Base-by-base conservation (phyloP, 2,329 filamentous ascomycete species). In the Colletotrichum sp. region DNA sequence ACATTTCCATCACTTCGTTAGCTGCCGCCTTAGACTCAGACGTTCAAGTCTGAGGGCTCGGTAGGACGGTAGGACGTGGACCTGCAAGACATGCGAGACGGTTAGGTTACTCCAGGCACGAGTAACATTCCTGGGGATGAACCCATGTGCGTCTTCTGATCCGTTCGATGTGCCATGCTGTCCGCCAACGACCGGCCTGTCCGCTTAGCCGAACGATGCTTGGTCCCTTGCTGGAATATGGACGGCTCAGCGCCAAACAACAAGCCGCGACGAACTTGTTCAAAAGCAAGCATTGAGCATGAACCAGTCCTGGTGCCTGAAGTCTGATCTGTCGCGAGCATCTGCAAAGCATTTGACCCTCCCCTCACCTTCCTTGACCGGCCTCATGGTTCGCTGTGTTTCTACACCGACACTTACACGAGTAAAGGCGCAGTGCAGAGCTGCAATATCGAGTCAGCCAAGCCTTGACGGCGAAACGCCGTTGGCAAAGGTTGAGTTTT, bases 341-440 rank as follows among this genome's bases (percentile, higher is more conserved):
- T 60, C 52, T n/a, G 13, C 18, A 52, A 16, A 66, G 30, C 60
- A 16, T 30, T 28, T 34, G 28, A n/a, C 24, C 18, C 21, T 66
- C n/a, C 16, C 28, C 8, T 24, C 36, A 26, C 44, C 63, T 30
- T 28, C 21, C 6, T 39, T 39, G 62, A 28, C 21, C 18, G 28
- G 26, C 26, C 16, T 44, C 4, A 26, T 44, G 44, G 49, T 34
- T 73, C 55, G 28, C 21, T n/a, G 12, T 36, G 36, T 66, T 59
- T 55, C 59, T 52, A 65, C 74, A 69, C 74, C 64, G 71, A 76
- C 70, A 65, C 65, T 76, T 65, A 71, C 64, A 68, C 24, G 64
- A 69, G 70, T 49, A 68, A 26, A 68, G 21, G 36, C 6, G 28
- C 26, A 55, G 30, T 36, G 8, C 16, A 21, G 28, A 26, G 34